A percentile compares a stretch with the other conserved stretches of the same genome.
phyloP scores from a whole-genome alignment of 805 yeast genomes.

The Metschnikowia drakensbergensis region DNA sequence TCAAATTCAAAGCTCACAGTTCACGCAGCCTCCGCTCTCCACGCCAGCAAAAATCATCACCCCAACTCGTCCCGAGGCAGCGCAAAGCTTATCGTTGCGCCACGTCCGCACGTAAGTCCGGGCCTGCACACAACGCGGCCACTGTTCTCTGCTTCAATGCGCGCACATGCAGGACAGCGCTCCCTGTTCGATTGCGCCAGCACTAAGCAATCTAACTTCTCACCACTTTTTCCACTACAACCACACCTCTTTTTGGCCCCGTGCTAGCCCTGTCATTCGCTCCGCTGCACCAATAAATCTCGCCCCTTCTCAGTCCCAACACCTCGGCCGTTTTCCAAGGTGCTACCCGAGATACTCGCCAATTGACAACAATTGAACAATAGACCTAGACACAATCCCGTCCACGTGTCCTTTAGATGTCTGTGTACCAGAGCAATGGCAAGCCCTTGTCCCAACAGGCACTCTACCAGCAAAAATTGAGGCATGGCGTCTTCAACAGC shows the following conservation, averaged over 20 bases:
- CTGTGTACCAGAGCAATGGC: slow-evolving; percentile 65
- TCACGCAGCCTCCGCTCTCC: too few relatives aligned
- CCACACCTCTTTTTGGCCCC: not conserved
- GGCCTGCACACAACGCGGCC: not conserved
- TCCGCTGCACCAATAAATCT: not conserved
- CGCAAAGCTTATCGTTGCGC: too few relatives aligned
- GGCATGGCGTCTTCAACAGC: slow-evolving; percentile 62
- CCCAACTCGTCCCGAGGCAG: too few relatives aligned
- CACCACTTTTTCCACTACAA: not conserved
- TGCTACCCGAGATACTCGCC: not conserved
- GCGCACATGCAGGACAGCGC: not conserved
- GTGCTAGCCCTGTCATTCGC: not conserved
- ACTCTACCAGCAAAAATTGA: slow-evolving; percentile 66
- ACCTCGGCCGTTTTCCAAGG: too few relatives aligned
- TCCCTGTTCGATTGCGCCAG: slow-evolving; percentile 6
- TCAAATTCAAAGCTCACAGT: too few relatives aligned
- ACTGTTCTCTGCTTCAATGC: not conserved
- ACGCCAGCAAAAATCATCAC: too few relatives aligned
- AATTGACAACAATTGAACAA: not conserved
- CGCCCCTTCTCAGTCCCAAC: too few relatives aligned
- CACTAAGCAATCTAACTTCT: slow-evolving; percentile 2
- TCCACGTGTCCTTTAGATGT: slow-evolving; percentile 21
- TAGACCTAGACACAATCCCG: not conserved
- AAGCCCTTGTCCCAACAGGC: slow-evolving; percentile 74
- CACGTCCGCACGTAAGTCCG: too few relatives aligned